These are phyloP conservation scores for Hypoxylon sp. DNA, from an alignment of 2,329 filamentous ascomycete genomes.

Conservation along the genomic window DNA sequence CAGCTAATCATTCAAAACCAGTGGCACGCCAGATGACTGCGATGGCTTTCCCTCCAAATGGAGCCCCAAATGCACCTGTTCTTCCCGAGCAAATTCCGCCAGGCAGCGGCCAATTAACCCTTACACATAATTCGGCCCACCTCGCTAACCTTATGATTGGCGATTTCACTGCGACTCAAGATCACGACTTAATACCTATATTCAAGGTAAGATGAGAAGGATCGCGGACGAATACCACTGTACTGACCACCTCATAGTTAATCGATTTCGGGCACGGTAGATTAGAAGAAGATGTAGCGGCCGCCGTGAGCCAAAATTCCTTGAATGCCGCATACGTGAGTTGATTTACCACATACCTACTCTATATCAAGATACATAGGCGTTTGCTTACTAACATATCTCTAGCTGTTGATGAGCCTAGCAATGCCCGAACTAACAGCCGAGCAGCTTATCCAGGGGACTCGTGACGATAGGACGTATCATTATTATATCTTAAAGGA, in stretches of 20 bases:
- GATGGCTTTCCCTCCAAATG: conserved; percentile 21
- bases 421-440: not conserved
- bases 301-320: not conserved
- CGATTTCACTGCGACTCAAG: not conserved
- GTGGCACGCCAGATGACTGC: conserved; percentile 23
- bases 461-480: no score
- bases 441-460: not conserved
- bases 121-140: conserved; percentile 28
- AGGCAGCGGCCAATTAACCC: not conserved
- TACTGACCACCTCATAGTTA: conserved; percentile 22
- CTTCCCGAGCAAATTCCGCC: not conserved
- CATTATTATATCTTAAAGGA: no score
- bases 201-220: conserved; percentile 16
- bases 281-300: not conserved
- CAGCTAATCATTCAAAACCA: conserved; percentile 13
- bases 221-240: not conserved
- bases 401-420: not conserved
- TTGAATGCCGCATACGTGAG: conserved; percentile 5
- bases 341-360: no score
- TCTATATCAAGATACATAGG: not conserved
- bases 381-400: conserved; percentile 2
- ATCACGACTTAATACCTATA: conserved; percentile 7
- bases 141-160: conserved; percentile 19
- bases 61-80: not conserved
- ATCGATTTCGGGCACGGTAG: conserved; percentile 35